Evolutionary conservation across 2,329 filamentous ascomycete genomes (phyloP).

Genomic region (Monilinia aucupariae): DNA sequence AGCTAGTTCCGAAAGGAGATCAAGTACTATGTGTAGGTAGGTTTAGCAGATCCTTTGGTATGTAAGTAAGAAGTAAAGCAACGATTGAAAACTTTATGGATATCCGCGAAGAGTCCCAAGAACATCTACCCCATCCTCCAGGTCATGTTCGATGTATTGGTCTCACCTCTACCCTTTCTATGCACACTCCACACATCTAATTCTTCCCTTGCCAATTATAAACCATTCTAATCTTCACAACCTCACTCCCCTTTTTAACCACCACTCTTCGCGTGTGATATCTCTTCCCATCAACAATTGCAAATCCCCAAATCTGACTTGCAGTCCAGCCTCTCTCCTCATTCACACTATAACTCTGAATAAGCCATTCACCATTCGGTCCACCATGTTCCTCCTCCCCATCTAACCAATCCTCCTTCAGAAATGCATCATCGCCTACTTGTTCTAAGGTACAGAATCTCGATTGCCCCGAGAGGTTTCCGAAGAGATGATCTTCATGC

Average conservation of each 20-base stretch:
- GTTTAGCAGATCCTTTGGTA: not conserved
- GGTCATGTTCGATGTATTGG: not conserved
- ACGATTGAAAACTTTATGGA: not conserved
- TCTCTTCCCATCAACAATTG: constrained; percentile 39
- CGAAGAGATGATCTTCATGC: constrained; percentile 60
- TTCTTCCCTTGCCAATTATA: constrained; percentile 38
- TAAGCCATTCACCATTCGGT: constrained; percentile 39
- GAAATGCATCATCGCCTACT: constrained; percentile 36
- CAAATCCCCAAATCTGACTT: constrained; percentile 48
- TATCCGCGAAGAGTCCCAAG: not conserved
- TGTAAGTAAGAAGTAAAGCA: not conserved
- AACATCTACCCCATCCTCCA: not conserved
- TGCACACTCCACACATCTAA: constrained; percentile 10
- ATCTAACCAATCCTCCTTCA: constrained; percentile 47
- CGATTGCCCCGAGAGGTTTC: constrained; percentile 39
- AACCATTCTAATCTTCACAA: constrained; percentile 38
- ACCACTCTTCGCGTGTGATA: constrained; percentile 39
- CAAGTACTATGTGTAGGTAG: not conserved
- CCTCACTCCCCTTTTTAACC: constrained; percentile 37
- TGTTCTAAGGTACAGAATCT: constrained; percentile 29
- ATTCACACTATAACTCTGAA: constrained; percentile 48
- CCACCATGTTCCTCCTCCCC: constrained; percentile 39
- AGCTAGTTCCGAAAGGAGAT: not conserved
- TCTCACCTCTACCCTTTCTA: not conserved
- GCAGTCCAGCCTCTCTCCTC: constrained; percentile 48